Base-by-base conservation (phyloP, 2,329 filamentous ascomycete species). In the Aphanocladium album region DNA sequence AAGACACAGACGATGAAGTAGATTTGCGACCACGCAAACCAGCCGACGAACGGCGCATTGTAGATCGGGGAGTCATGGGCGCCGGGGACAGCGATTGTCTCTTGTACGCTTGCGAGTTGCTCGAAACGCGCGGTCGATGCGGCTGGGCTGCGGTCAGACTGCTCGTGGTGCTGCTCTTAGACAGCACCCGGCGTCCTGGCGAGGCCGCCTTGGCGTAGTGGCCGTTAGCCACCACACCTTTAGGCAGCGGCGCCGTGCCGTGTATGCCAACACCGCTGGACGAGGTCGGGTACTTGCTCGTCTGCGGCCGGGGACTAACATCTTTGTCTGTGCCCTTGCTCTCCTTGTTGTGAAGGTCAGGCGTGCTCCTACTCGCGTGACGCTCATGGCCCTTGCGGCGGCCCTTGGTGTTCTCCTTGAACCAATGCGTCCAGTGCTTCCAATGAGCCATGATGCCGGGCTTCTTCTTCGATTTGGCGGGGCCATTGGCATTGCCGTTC, bases 1-100 rank as follows among this genome's bases (percentile, higher is more conserved):
- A 96, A 1, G 92, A 97, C 17, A 99, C 87, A 0, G 93, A 98
- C 0, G 92, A 96, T 0, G 92, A 97, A 0, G 95, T 99, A 0
- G 93, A 98, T 73, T 98, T 98, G 63, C 95, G 86, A 41, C 95
- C 93, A 30, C 93, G 86, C 49, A 98, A 82, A 33, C 93, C 93
- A 47, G 83, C 85, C 5, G 91, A 96, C 2, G 91, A 86, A 39
- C 92, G 89, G 12, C 95, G 87, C 68, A 96, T 89, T 1, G 90
- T 90, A 5, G 91, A 92, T 43, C 92, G 89, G 3, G 95, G 93
- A 0, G 95, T 98, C 45, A 97, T 74, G 0, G 95, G 93, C 2
- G 88, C 89, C 0, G 95, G 95, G 0, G 91, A 96, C 11, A 96
- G 77, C 0, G 92, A 96, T 63, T 91, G 89, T 17, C 91, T 84